phyloP scores from a whole-genome alignment of 2,329 filamentous ascomycete species.

The Beauveria australis region DNA sequence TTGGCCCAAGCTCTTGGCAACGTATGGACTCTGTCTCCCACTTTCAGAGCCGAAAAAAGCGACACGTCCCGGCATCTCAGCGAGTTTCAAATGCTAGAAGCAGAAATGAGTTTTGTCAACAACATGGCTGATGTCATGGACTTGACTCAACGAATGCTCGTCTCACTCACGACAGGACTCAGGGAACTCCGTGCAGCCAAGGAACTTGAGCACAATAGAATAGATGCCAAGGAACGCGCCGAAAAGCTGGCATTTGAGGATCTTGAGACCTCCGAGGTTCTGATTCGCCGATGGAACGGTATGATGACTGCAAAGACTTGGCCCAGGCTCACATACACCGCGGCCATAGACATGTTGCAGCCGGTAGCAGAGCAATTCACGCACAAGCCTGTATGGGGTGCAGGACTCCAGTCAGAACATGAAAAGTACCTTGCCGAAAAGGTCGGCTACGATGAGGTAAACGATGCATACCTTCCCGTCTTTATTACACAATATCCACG shows the following conservation, averaged over 20 bases:
- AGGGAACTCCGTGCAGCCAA: slow-evolving; percentile 32
- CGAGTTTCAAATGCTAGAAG: slow-evolving; percentile 98
- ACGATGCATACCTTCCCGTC: slow-evolving; percentile 52
- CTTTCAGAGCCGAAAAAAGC: slow-evolving; percentile 87
- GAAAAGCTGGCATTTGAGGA: slow-evolving; percentile 35
- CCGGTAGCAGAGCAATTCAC: slow-evolving; percentile 55
- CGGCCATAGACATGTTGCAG: slow-evolving; percentile 64
- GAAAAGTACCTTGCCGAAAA: slow-evolving; percentile 75
- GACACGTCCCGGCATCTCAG: slow-evolving; percentile 90
- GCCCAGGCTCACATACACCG: slow-evolving; percentile 75
- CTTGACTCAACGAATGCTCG: slow-evolving; percentile 71
- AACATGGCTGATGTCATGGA: slow-evolving; percentile 65
- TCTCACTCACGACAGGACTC: slow-evolving; percentile 36
- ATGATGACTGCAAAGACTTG: slow-evolving; percentile 49
- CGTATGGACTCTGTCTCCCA: slow-evolving; percentile 90
- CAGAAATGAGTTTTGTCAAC: slow-evolving; percentile 73
- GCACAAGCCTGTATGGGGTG: slow-evolving; percentile 60
- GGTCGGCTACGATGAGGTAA: slow-evolving; percentile 44
- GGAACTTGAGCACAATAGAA: slow-evolving; percentile 33
- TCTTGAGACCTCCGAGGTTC: slow-evolving; percentile 33
- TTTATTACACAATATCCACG: slow-evolving; percentile 94
- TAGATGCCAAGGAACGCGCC: slow-evolving; percentile 29
- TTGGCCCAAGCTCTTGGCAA: slow-evolving; percentile 79
- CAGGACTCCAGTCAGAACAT: slow-evolving; percentile 80
- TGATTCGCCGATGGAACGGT: slow-evolving; percentile 65